Conservation (phyloP, 176 grass and related monocot genomes). For the Thalia dealbata region DNA sequence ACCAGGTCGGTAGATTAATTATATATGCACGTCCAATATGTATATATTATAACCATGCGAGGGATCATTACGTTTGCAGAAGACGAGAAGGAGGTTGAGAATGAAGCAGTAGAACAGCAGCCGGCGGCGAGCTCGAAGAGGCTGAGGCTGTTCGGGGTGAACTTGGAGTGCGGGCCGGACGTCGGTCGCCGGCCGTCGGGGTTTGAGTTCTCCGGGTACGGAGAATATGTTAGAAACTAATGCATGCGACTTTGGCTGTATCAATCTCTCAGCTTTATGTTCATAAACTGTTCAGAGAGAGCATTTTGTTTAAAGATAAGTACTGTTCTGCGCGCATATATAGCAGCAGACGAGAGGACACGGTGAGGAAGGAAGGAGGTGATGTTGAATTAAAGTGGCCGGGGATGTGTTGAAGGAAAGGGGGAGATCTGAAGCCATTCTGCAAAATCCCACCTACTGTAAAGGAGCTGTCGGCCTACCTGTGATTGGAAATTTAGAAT, state of each 20-base stretch:
- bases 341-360: not conserved
- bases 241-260: not conserved
- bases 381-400: too few species aligned
- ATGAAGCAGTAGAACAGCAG: slow-evolving; percentile 25
- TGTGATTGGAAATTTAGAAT: too few species aligned
- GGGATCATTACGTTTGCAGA: too few species aligned
- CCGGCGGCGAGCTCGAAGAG: slow-evolving; percentile 23
- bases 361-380: too few species aligned
- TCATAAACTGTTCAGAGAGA: not conserved
- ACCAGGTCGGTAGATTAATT: too few species aligned
- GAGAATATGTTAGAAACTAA: too few species aligned
- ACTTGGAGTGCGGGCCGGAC: slow-evolving; percentile 63
- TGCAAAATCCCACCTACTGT: too few species aligned
- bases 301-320: not conserved
- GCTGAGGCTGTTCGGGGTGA: slow-evolving; percentile 79
- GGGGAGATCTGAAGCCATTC: too few species aligned
- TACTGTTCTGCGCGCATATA: not conserved
- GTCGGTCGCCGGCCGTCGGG: slow-evolving; percentile 27
- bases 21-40: too few species aligned
- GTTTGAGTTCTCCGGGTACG: not conserved
- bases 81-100: slow-evolving; percentile 17
- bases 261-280: not conserved
- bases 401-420: too few species aligned
- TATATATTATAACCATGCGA: too few species aligned
- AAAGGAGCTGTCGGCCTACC: too few species aligned